phyloP scores from a whole-genome alignment of 2,329 filamentous ascomycete genomes.

The Dactylonectria estremocensis region DNA sequence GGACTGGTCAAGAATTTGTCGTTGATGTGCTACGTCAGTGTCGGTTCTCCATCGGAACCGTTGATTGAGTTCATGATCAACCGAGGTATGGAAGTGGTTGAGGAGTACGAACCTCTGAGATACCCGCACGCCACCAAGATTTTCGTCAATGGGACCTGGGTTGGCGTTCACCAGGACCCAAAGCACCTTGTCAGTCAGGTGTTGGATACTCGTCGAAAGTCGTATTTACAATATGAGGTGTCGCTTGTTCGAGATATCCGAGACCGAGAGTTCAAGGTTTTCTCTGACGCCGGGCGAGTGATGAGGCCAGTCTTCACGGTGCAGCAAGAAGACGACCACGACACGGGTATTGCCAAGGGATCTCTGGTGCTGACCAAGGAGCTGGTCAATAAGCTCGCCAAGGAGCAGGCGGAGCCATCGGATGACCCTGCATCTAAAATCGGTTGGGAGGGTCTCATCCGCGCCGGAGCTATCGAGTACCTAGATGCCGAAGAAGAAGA shows the following conservation, averaged over 20 bases:
- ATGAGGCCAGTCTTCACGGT: conserved; percentile 95
- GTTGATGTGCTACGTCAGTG: conserved; percentile 98
- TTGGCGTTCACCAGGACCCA: conserved; percentile 93
- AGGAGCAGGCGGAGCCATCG: conserved; percentile 78
- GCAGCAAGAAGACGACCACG: conserved; percentile 85
- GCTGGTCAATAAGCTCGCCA: conserved; percentile 81
- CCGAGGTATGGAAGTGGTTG: conserved; percentile 94
- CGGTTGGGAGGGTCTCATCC: conserved; percentile 90
- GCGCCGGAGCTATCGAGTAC: conserved; percentile 91
- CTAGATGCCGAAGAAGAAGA: conserved; percentile 99
- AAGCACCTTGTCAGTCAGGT: conserved; percentile 87
- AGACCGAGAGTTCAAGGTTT: conserved; percentile 98
- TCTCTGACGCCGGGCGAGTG: conserved; percentile 95
- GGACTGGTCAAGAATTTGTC: conserved; percentile 98
- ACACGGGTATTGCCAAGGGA: conserved; percentile 72
- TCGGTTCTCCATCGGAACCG: conserved; percentile 91
- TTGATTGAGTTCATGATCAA: conserved; percentile 97
- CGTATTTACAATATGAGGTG: conserved; percentile 91
- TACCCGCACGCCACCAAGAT: conserved; percentile 97
- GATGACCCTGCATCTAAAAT: conserved; percentile 75
- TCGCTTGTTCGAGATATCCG: conserved; percentile 96
- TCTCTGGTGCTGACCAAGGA: conserved; percentile 87
- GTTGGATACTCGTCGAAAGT: conserved; percentile 82
- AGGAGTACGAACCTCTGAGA: conserved; percentile 90
- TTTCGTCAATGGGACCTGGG: conserved; percentile 98